These are phyloP conservation scores for Haematococcus lacustris DNA, from an alignment of 139 green algal species.

Conservation along the genomic window DNA sequence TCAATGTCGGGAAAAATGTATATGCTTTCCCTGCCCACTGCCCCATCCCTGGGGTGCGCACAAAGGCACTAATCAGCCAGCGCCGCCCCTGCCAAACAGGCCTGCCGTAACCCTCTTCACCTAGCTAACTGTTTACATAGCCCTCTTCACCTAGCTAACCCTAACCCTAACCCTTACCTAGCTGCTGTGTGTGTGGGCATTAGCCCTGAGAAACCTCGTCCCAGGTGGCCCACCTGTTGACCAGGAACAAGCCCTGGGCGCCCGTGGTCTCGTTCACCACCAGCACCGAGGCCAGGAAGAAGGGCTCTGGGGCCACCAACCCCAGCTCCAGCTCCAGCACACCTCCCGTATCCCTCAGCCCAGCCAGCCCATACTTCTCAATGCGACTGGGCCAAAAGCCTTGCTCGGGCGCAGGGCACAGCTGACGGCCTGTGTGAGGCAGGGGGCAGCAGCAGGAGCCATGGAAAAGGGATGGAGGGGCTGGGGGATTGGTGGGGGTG, in stretches of 20 bases:
- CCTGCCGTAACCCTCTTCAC: no score
- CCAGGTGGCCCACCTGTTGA: constrained; percentile 22
- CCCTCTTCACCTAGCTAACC: no score
- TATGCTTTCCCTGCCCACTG: no score
- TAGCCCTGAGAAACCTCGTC: no score
- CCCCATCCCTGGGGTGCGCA: no score
- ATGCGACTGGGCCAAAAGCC: constrained; percentile 28
- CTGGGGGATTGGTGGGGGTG: no score
- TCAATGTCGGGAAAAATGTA: no score
- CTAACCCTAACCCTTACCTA: no score
- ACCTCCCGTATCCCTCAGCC: constrained; percentile 10
- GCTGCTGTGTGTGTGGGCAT: no score
- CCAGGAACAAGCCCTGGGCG: constrained; percentile 20
- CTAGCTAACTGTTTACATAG: no score
- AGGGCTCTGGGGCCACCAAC: constrained; percentile 14
- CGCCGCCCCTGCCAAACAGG: no score
- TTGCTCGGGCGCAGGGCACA: constrained; percentile 17
- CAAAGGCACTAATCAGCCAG: no score
- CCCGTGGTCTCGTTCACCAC: constrained; percentile 34
- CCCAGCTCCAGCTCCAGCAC: constrained; percentile 32
- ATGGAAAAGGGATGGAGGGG: not conserved
- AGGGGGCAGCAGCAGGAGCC: not conserved
- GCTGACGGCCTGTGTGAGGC: constrained; percentile 18
- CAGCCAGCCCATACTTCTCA: constrained; percentile 23
- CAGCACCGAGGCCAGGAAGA: constrained; percentile 18